Base-by-base conservation (phyloP, 2,329 filamentous ascomycete genomes). In the Aspergillus ochraceoroseus region DNA sequence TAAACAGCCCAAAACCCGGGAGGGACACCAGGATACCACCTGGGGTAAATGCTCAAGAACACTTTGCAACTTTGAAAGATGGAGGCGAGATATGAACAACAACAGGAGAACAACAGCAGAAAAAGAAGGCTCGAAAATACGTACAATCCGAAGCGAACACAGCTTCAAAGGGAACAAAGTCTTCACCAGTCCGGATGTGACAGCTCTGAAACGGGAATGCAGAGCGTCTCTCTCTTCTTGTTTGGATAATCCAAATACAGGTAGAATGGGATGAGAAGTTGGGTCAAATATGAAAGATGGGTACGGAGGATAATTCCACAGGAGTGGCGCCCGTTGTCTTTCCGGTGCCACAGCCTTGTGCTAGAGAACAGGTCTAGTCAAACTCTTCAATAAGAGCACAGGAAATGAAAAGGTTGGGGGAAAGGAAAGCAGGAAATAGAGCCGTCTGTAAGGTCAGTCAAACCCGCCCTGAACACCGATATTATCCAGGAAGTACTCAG, bases 111-210 rank as follows among this genome's bases (percentile, higher is more conserved):
- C 40, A 48, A 47, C 30, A 32, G 51, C 32, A 49, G 22, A 41
- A 41, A 46, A 54, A 48, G 45, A 52, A 56, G 53, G 50, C 58
- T 46, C 50, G 53, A 59, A 48, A 35, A 63, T 65, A 66, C 63
- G 62, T 66, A 66, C 63, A 66, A 63, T 64, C 55, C 57, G 55
- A 58, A 59, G 52, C 54, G 43, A 45, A 52, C 29, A 48, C 43
- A 44, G 49, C 52, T 49, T 49, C 47, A 54, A 48, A 44, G 34
- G 44, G 41, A 52, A 53, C 50, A 53, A 49, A 54, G 40, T 46
- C 41, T 46, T 46, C 43, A 46, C 49, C 46, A 48, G 42, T 46
- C 34, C 41, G 41, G 42, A 43, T 37, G 25, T 39, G 46, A 42
- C 30, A 40, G 42, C 43, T 43, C 47, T 48, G 46, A 32, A 44